Conservation (phyloP, 1,139 yeast species). For the Suhomyces yuchorum region DNA sequence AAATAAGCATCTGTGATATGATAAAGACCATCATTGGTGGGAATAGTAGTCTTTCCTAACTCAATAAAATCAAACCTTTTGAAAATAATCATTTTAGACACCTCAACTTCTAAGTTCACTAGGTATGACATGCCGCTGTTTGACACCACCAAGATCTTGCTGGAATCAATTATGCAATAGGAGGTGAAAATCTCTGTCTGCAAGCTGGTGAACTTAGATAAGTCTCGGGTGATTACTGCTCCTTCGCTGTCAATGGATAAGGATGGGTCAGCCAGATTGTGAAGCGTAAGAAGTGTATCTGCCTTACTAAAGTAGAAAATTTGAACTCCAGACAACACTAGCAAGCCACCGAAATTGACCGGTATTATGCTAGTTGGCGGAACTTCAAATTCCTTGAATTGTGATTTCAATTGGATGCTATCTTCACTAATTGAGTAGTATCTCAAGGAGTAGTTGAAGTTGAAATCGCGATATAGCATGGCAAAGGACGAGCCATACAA, state of each 20-base stretch:
- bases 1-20: conserved; percentile 35
- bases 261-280: conserved; percentile 9
- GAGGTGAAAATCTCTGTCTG: conserved; percentile 14
- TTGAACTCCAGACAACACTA: conserved; percentile 33
- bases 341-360: conserved; percentile 30
- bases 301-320: conserved; percentile 37
- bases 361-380: conserved; percentile 36
- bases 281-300: conserved; percentile 17
- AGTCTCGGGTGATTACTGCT: conserved; percentile 18
- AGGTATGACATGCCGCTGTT: conserved; percentile 35
- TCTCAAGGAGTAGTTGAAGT: conserved; percentile 36
- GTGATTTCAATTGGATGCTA: conserved; percentile 17
- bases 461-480: conserved; percentile 39
- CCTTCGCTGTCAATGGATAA: conserved; percentile 14
- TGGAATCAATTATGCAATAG: conserved; percentile 27
- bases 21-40: conserved; percentile 25
- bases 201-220: conserved; percentile 12
- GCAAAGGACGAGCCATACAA: conserved; percentile 23
- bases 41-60: conserved; percentile 36
- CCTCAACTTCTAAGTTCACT: conserved; percentile 24
- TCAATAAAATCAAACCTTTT: conserved; percentile 27
- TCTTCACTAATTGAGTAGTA: conserved; percentile 25
- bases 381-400: conserved; percentile 38
- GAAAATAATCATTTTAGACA: conserved; percentile 17
- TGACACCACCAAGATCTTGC: conserved; percentile 33